These are phyloP conservation scores for Phytophthora citrophthora DNA, from an alignment of 352 stramenopile genomes.

Conservation along the genomic window DNA sequence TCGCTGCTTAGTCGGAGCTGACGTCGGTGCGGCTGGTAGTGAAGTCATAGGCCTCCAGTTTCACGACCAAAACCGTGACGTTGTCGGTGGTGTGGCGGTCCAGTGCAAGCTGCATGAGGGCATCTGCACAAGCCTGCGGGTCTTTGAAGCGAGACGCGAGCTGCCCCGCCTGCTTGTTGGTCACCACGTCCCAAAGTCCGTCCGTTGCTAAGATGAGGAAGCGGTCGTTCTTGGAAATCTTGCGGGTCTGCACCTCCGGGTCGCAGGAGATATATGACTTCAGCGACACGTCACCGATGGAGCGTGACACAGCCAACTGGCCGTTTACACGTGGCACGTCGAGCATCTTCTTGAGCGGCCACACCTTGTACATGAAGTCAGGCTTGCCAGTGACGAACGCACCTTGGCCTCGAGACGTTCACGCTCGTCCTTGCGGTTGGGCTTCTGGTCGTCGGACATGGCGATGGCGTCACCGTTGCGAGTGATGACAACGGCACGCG, in stretches of 20 bases:
- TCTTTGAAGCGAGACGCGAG: slow-evolving; percentile 57
- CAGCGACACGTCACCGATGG: slow-evolving; percentile 82
- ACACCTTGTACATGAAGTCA: slow-evolving; percentile 71
- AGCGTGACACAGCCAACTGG: slow-evolving; percentile 79
- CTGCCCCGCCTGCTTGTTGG: slow-evolving; percentile 66
- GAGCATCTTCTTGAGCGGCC: slow-evolving; percentile 77
- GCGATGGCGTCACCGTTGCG: slow-evolving; percentile 58
- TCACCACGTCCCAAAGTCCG: slow-evolving; percentile 86
- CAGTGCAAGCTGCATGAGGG: slow-evolving; percentile 67
- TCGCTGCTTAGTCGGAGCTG: slow-evolving; percentile 24
- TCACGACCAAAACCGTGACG: slow-evolving; percentile 78
- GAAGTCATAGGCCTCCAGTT: slow-evolving; percentile 64
- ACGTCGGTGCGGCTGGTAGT: slow-evolving; percentile 32
- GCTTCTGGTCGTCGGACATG: slow-evolving; percentile 85
- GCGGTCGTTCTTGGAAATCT: slow-evolving; percentile 59
- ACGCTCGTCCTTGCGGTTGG: slow-evolving; percentile 76
- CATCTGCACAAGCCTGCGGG: slow-evolving; percentile 62
- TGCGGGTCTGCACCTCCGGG: slow-evolving; percentile 74
- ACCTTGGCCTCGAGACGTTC: slow-evolving; percentile 71
- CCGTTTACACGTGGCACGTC: slow-evolving; percentile 87
- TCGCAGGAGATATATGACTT: slow-evolving; percentile 82
- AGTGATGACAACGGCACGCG: slow-evolving; percentile 72
- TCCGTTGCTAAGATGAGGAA: slow-evolving; percentile 86
- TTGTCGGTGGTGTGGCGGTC: slow-evolving; percentile 72
- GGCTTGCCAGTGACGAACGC: slow-evolving; percentile 70